phyloP scores from a whole-genome alignment of 2,329 filamentous ascomycete genomes.

The Sarocladiaceae sp. region DNA sequence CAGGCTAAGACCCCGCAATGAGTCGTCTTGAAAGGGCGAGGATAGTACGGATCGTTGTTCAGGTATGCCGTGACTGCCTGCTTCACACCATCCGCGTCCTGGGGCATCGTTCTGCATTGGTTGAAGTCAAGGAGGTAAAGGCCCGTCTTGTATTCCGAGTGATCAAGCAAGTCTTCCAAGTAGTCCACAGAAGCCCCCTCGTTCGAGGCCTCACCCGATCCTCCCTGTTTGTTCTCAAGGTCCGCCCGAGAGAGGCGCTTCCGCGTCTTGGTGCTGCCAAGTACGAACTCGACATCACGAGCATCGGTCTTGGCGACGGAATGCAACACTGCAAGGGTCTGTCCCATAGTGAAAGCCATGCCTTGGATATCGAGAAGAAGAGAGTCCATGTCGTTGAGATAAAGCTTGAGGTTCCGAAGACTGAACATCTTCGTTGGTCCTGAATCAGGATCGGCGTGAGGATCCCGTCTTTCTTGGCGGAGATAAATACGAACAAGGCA shows the following conservation, averaged over 20 bases:
- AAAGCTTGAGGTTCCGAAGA: constrained; percentile 25
- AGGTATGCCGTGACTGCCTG: constrained; percentile 15
- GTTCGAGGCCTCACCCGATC: neutral
- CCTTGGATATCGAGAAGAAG: constrained; percentile 16
- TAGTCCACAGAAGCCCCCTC: neutral
- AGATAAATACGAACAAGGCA: constrained; percentile 18
- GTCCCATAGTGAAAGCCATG: constrained; percentile 18
- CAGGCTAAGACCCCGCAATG: neutral
- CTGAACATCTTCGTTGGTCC: constrained; percentile 17
- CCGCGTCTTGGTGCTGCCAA: constrained; percentile 17
- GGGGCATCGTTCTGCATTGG: constrained; percentile 16
- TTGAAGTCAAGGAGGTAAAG: constrained; percentile 28
- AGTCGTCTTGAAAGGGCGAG: constrained; percentile 2
- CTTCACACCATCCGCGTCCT: constrained; percentile 17
- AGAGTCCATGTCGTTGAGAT: constrained; percentile 22
- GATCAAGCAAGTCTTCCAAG: constrained; percentile 8
- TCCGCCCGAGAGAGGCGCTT: neutral
- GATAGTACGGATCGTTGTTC: constrained; percentile 19
- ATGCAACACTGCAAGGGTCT: constrained; percentile 24
- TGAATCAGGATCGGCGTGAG: neutral
- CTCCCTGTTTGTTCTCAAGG: neutral
- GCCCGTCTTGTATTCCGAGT: constrained; percentile 11
- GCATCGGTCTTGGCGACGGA: constrained; percentile 24
- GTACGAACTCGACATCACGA: constrained; percentile 25
- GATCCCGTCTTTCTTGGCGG: constrained; percentile 2